Base-by-base conservation (phyloP, 805 yeast species). In the Isabelozyma rhagii region DNA sequence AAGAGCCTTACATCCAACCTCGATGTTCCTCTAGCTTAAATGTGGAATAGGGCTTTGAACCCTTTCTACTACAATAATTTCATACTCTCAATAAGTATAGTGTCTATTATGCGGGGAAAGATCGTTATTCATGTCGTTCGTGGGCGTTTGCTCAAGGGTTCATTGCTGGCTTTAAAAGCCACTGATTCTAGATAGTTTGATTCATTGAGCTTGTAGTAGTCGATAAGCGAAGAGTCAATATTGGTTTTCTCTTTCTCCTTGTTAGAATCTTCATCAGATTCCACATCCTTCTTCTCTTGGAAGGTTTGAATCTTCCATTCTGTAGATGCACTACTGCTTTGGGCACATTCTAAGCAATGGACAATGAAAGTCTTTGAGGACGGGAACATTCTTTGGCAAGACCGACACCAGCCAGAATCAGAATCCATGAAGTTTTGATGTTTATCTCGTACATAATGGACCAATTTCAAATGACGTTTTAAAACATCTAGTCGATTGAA, bases 401-500 rank as follows among this genome's bases (percentile, higher is more conserved):
- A 71, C 27, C 86, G 66, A 66, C 94, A 87, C 76, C 81, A 80
- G 11, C 93, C 93, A 3, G 82, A 74, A 48, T 82, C 88, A 27
- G 77, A 76, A 49, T 74, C 64, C 39, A 63, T 55, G 10, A 53
- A 57, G 36, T 49, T 57, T 41, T 63, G 63, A 59, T 68, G 68
- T 49, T 68, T 68, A 53, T 75, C 80, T 46, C 72, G 81, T 31
- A 81, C 82, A 60, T 76, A 84, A 65, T 87, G 94, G 41, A 87
- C 89, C 40, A 87, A 72, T 47, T 80, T 74, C 48, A 87, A 68
- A 64, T 87, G 94, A 43, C 94, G 74, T 55, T 87, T 87, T 54
- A 87, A 69, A 29, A 87, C 92, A 59, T 87, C 94, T 51, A 85
- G 67, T 43, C 94, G 72, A 57, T 82, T 83, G 67, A 87, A 87